Conservation (phyloP, 179 eudicot genomes). For the Spergularia azorica region DNA sequence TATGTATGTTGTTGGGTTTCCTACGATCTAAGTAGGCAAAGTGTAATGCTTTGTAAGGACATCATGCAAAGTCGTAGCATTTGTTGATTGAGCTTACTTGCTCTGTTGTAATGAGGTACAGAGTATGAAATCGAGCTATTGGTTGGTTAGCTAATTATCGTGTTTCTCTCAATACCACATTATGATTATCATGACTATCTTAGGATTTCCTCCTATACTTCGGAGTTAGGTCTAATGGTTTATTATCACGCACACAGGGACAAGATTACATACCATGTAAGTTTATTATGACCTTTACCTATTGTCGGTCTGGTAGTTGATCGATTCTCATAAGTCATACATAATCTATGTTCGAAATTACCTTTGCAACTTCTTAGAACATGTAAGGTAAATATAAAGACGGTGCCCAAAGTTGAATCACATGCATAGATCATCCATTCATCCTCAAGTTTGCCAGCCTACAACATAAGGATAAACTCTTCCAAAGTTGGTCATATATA, state of each 20-base stretch:
- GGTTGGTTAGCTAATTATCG: background rate
- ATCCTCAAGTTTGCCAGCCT: constrained; percentile 10
- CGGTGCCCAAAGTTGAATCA: background rate
- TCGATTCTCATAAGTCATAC: too few species aligned
- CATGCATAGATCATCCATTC: background rate
- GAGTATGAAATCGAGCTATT: background rate
- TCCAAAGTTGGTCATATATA: background rate
- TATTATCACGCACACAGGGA: too few species aligned
- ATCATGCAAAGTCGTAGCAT: too few species aligned
- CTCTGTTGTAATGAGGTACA: background rate
- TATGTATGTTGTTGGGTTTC: background rate
- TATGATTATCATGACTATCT: too few species aligned
- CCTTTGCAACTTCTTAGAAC: too few species aligned
- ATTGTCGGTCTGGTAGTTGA: too few species aligned
- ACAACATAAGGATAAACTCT: background rate
- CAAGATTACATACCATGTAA: background rate
- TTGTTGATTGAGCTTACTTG: too few species aligned
- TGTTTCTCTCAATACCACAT: too few species aligned
- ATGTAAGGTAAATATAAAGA: background rate
- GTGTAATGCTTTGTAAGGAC: background rate
- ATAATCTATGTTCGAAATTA: too few species aligned
- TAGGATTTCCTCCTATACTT: too few species aligned
- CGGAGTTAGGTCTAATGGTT: too few species aligned
- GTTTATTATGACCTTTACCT: background rate
- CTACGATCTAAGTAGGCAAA: too few species aligned